Evolutionary conservation across 2,329 filamentous ascomycete species (phyloP), one percentile per base, ranked within the genome.

Genomic region (Penicillium paneum): DNA sequence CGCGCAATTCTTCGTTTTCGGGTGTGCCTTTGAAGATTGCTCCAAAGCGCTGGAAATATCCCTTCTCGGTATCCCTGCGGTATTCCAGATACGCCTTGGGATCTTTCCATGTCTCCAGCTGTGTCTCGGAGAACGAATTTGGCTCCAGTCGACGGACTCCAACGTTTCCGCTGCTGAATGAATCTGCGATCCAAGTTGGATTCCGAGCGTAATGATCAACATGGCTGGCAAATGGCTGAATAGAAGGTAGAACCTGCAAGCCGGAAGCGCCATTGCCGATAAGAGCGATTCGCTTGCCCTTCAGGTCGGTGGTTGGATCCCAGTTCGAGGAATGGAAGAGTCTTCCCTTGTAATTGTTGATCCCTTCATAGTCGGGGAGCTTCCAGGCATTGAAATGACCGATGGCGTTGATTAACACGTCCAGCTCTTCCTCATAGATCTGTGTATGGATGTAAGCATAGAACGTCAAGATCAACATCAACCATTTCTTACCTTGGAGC

Each of bases 311-410:
- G 0, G 67, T 65, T 2, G 75, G 70, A 53, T 84, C 74, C 84
- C 83, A 88, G 59, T 84, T 78, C 0, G 84, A 84, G 0, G 84
- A 81, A 59, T 88, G 85, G 17, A 83, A 76, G 0, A 87, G 70
- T 0, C 77, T 57, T 0, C 84, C 84, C 63, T 79, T 75, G 66
- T 78, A 87, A 1, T 81, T 72, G 0, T 78, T 57, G 19, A 85
- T 76, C 0, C 84, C 85, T 1, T 81, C 79, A 57, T 85, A 85
- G 28, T 84, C 73, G 0, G 85, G 86, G 0, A 87, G 72, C 54
- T 80, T 82, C 81, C 83, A 87, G 15, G 79, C 80, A 62, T 88
- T 88, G 71, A 89, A 87, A 35, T 81, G 78, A 0, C 86, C 87
- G 54, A 85, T 81, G 0, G 85, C 84, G 0, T 82, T 83, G 29